Conservation (phyloP, 2,329 filamentous ascomycete genomes). For the Ophiostoma angusticollis region DNA sequence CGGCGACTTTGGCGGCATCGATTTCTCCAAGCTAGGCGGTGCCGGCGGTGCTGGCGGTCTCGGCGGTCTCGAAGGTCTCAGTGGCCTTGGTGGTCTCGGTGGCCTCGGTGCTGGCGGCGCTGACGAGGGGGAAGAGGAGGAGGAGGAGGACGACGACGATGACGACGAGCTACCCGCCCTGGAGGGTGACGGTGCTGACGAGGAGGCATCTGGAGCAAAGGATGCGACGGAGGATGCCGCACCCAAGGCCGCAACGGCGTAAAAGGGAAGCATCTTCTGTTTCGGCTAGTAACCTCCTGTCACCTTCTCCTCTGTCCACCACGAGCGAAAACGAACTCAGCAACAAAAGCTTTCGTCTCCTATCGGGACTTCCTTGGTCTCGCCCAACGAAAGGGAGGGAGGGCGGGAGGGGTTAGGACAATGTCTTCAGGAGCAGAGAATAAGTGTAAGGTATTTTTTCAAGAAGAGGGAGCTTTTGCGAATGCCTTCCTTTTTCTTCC, state of each 20-base stretch:
- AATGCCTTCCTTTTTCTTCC: no score
- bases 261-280: no score
- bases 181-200: constrained; percentile 44
- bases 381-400: no score
- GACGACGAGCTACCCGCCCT: constrained; percentile 81
- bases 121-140: constrained; percentile 31
- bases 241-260: neutral
- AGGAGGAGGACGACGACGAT: constrained; percentile 45
- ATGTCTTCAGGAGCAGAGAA: no score
- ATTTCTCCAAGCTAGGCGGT: constrained; percentile 79
- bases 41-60: constrained; percentile 26
- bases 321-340: no score
- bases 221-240: neutral
- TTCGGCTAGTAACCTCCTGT: no score
- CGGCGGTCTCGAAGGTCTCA: constrained; percentile 22
- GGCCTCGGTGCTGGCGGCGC: constrained; percentile 20
- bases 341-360: no score
- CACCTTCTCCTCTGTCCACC: no score
- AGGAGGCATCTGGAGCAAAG: constrained; percentile 20
- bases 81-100: constrained; percentile 50
- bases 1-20: constrained; percentile 70
- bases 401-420: no score
- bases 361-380: no score
- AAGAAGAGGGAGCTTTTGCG: no score
- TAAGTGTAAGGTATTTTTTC: no score